Conservation (phyloP, 164 flowering plant species). For the Cinnamomum micranthum region DNA sequence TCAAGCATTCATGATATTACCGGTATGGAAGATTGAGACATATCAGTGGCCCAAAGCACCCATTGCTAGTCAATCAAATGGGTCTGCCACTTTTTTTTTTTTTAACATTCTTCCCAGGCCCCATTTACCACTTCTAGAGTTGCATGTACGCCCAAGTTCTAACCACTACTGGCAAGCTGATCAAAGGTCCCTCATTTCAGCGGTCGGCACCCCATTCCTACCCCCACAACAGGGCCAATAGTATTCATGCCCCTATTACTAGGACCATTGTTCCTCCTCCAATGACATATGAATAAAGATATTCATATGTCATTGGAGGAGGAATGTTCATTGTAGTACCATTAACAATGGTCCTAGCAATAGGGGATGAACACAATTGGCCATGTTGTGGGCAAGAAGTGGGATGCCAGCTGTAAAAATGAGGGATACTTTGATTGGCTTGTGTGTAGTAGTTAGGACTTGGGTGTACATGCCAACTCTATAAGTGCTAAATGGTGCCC, state of each 20-base stretch:
- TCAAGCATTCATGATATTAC: slow-evolving; percentile 95
- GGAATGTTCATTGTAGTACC: slow-evolving; percentile 68
- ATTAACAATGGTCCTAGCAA: slow-evolving; percentile 51
- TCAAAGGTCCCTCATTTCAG: slow-evolving; percentile 73
- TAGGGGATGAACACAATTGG: slow-evolving; percentile 65
- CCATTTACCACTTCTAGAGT: slow-evolving; percentile 18
- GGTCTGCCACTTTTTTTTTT: slow-evolving; percentile 9
- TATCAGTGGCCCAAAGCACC: slow-evolving; percentile 58
- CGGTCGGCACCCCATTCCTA: slow-evolving; percentile 74
- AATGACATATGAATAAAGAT: slow-evolving; percentile 38
- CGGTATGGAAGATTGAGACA: slow-evolving; percentile 55
- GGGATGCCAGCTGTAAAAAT: slow-evolving; percentile 77
- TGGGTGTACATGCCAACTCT: slow-evolving; percentile 27
- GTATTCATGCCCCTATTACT: slow-evolving; percentile 55
- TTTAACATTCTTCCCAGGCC: slow-evolving; percentile 38
- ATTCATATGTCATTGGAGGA: slow-evolving; percentile 43
- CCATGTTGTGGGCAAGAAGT: slow-evolving; percentile 59
- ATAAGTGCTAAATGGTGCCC: slow-evolving; percentile 12
- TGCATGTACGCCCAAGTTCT: slow-evolving; percentile 36
- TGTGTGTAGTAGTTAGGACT: slow-evolving; percentile 57
- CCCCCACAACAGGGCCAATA: slow-evolving; percentile 66
- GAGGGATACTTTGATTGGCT: slow-evolving; percentile 68
- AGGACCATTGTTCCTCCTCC: slow-evolving; percentile 49
- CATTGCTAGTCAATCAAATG: slow-evolving; percentile 65
- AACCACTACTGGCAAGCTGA: slow-evolving; percentile 59